These are phyloP conservation scores for Phyllosticta citriasiana DNA, from an alignment of 2,329 filamentous ascomycete genomes.

Conservation along the genomic window DNA sequence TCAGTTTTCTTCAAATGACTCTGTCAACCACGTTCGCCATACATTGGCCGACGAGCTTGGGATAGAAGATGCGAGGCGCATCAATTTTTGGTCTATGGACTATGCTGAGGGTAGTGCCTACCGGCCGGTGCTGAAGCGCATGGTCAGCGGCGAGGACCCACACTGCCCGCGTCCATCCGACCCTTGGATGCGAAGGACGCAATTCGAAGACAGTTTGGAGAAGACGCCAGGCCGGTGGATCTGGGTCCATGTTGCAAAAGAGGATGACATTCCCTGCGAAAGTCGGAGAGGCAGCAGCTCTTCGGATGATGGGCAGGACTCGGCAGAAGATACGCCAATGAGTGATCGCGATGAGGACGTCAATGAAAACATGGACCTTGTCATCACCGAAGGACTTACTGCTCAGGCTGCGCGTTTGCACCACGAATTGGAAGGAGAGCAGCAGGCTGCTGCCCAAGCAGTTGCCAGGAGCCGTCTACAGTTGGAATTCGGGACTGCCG, in stretches of 20 bases:
- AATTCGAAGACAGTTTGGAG: constrained; percentile 14
- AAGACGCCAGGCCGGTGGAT: constrained; percentile 13
- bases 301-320: neutral
- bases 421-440: neutral
- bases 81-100: constrained; percentile 32
- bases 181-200: neutral
- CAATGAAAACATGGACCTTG: constrained; percentile 2
- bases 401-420: constrained; percentile 8
- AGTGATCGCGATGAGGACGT: constrained; percentile 25
- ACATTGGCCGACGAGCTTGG: constrained; percentile 12
- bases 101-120: constrained; percentile 19
- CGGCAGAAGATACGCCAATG: constrained; percentile 28
- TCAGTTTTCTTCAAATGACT: constrained; percentile 1
- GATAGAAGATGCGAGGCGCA: constrained; percentile 27
- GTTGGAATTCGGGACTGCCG: neutral
- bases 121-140: constrained; percentile 15
- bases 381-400: constrained; percentile 3
- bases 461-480: neutral
- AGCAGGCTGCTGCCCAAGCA: neutral
- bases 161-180: neutral
- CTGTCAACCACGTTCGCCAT: neutral
- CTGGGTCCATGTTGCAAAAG: constrained; percentile 25
- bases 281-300: neutral
- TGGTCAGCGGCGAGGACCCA: neutral
- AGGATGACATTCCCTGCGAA: constrained; percentile 5